phyloP scores from a whole-genome alignment of 2,329 filamentous ascomycete species.

The Parastagonospora avenae region DNA sequence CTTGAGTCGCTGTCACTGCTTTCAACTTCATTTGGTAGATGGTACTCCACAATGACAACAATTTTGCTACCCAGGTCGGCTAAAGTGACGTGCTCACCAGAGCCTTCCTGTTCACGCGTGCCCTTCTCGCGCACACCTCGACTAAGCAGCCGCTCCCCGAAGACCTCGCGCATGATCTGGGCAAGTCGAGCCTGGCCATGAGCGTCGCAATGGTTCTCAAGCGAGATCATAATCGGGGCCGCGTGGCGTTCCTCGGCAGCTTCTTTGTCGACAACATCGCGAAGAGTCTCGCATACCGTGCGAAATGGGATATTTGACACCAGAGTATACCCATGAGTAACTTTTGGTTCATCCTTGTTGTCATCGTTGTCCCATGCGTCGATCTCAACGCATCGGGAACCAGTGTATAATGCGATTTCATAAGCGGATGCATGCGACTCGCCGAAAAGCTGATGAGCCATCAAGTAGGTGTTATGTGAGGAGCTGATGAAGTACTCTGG shows the following conservation, averaged over 20 bases:
- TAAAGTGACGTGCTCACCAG: conserved; percentile 60
- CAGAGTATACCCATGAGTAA: conserved; percentile 72
- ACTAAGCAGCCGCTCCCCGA: conserved; percentile 64
- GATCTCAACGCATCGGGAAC: conserved; percentile 73
- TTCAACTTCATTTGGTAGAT: conserved; percentile 59
- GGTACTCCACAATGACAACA: conserved; percentile 71
- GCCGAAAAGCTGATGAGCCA: conserved; percentile 72
- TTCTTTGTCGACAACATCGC: conserved; percentile 66
- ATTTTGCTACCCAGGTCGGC: conserved; percentile 67
- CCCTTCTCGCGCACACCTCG: conserved; percentile 63
- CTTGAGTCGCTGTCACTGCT: conserved; percentile 42
- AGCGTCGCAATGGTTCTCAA: conserved; percentile 69
- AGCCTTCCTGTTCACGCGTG: conserved; percentile 59
- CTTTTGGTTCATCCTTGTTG: conserved; percentile 67
- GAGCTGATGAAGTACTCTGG: conserved; percentile 75
- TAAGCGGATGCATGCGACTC: conserved; percentile 67
- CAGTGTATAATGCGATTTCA: conserved; percentile 64
- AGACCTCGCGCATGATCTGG: conserved; percentile 69
- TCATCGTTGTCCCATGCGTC: conserved; percentile 72
- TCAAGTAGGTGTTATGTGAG: conserved; percentile 74
- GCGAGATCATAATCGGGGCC: conserved; percentile 66
- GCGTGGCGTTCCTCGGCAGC: conserved; percentile 52
- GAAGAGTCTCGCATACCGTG: conserved; percentile 67
- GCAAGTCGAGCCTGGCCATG: conserved; percentile 66
- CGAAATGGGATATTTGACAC: conserved; percentile 70